Base-by-base conservation (phyloP, 2,329 filamentous ascomycete genomes). In the Ilyonectria robusta region DNA sequence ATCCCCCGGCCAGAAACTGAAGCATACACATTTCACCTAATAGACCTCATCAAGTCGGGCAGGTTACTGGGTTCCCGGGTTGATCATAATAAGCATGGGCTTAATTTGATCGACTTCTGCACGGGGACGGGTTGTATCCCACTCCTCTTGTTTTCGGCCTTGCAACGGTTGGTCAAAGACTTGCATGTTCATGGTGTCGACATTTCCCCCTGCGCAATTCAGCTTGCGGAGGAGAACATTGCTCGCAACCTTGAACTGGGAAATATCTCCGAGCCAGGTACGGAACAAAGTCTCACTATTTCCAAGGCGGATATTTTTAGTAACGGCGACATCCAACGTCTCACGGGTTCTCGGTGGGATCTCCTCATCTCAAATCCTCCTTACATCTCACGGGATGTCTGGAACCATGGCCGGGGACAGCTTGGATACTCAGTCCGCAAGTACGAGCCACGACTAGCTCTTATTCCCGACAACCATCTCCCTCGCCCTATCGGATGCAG, bases 61-160 rank as follows among this genome's bases (percentile, higher is more conserved):
- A 31, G 57, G 29, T 54, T 73, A 5, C 48, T 70, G 46, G 59
- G 62, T n/a, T 51, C 50, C 19, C 42, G 46, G 7, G n/a, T 60
- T 46, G 69, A 72, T 13, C 37, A 51, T 19, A 23, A 37, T 4
- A 42, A 63, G 8, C 46, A 63, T 72, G 68, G 75, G 17, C 73
- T 97, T 13, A 87, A 85, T 13, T 84, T 98, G 46, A 80, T 98
- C 9, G 96, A 99, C 79, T 84, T 98, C 33, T 98, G 96, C 80
- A 95, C 94, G 0, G 96, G 96, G 10, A 94, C 93, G 6, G 96
- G 96, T 5, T 98, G 95, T 81, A 97, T 98, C 69, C 88, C 94
- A 0, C 86, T 98, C 9, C 87, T 94, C 3, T 85, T 97, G 7
- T 89, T 92, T 68, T 84, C 90, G 40, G 84, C 91, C 10, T 86